phyloP scores from a whole-genome alignment of 495 filamentous ascomycete species.

The Baudoinia panamericana region DNA sequence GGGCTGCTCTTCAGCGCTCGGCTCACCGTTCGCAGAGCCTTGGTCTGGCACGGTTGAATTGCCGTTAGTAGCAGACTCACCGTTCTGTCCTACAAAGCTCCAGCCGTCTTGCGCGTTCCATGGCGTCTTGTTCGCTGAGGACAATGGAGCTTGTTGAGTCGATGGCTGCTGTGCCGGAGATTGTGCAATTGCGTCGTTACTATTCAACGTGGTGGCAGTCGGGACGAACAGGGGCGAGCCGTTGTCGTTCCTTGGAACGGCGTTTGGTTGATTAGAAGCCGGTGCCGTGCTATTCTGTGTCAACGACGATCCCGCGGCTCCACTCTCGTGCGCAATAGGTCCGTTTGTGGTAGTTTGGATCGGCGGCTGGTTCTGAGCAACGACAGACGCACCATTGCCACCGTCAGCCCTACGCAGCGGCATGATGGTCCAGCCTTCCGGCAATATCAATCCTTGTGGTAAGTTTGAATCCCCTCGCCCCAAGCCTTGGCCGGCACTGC shows the following conservation, averaged over 20 bases:
- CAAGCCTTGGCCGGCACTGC: constrained; percentile 7
- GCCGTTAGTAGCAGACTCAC: neutral
- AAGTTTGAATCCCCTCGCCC: constrained; percentile 14
- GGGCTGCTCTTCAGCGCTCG: neutral
- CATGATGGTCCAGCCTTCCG: constrained; percentile 22
- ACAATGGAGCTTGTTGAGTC: neutral
- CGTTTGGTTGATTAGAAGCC: neutral
- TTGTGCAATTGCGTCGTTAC: neutral
- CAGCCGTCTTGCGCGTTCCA: constrained; percentile 12
- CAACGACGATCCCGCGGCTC: neutral
- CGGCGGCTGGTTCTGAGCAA: neutral
- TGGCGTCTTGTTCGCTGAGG: neutral
- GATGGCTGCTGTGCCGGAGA: neutral
- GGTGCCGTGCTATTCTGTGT: neutral
- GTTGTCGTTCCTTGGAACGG: constrained; percentile 10
- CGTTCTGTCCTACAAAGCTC: constrained; percentile 10
- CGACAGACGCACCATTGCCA: neutral
- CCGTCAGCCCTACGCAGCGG: constrained; percentile 17
- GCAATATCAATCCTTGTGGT: constrained; percentile 20
- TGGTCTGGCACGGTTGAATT: neutral
- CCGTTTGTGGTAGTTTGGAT: constrained; percentile 3
- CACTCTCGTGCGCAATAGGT: neutral
- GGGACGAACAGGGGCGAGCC: constrained; percentile 18
- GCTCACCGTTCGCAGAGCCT: neutral
- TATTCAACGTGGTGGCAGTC: neutral